Evolutionary conservation across 371 early-diverging fungal species (phyloP).

Genomic region (Mortierella sp.): DNA sequence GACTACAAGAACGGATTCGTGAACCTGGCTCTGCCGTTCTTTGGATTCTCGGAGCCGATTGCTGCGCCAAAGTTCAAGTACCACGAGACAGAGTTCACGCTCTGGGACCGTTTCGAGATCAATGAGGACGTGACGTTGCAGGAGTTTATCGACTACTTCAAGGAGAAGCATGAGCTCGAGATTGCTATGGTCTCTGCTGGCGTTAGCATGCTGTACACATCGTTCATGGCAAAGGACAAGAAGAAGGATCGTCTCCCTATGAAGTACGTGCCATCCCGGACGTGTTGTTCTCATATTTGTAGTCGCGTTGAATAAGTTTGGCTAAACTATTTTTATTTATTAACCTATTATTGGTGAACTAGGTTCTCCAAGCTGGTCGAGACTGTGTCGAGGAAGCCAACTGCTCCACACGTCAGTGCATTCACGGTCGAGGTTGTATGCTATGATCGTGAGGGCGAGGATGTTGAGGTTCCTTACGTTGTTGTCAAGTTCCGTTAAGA

Average conservation of each 20-base stretch:
- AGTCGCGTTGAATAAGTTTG: too few species aligned
- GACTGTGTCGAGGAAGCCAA: conserved; percentile 88
- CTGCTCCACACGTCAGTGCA: conserved; percentile 86
- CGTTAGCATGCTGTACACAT: conserved; percentile 93
- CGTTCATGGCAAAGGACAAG: conserved; percentile 92
- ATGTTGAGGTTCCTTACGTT: conserved; percentile 81
- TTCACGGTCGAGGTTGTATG: conserved; percentile 90
- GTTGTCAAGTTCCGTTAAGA: conserved; percentile 51
- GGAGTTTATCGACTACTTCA: conserved; percentile 91
- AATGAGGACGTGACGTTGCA: conserved; percentile 88
- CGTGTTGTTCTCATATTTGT: not conserved
- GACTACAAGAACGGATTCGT: conserved; percentile 99
- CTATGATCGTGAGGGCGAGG: conserved; percentile 91
- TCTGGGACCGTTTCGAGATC: conserved; percentile 98
- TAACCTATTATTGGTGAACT: not conserved
- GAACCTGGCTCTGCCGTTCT: conserved; percentile 99
- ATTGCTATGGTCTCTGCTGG: conserved; percentile 97
- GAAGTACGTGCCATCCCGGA: conserved; percentile 48
- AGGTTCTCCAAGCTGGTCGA: conserved; percentile 84
- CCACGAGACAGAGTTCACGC: conserved; percentile 86
- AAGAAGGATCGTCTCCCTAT: conserved; percentile 74
- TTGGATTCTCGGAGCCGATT: conserved; percentile 99
- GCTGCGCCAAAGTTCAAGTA: conserved; percentile 88
- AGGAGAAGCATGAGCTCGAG: conserved; percentile 86
- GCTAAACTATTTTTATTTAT: too few species aligned